A percentile compares a stretch with the other conserved stretches of the same genome.
These are phyloP conservation scores for Apiospora koreana DNA, from an alignment of 2,329 filamentous ascomycete species.

Conservation along the genomic window DNA sequence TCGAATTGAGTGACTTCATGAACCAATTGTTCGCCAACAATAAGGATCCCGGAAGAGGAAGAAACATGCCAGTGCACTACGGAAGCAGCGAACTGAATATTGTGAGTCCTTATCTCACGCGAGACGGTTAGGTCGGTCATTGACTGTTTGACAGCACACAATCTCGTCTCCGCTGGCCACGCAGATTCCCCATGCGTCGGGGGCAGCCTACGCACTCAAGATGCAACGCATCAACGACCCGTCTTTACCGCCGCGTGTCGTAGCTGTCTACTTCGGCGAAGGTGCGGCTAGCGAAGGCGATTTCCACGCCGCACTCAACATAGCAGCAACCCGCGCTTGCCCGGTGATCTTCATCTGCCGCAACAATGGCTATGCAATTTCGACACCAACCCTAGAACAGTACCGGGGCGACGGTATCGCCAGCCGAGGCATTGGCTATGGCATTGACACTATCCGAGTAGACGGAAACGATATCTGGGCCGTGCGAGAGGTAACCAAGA, in stretches of 20 bases:
- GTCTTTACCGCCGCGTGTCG: constrained; percentile 66
- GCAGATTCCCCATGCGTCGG: constrained; percentile 85
- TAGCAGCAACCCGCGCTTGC: constrained; percentile 84
- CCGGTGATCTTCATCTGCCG: constrained; percentile 88
- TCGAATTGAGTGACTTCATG: constrained; percentile 89
- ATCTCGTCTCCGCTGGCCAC: constrained; percentile 85
- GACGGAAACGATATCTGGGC: constrained; percentile 96
- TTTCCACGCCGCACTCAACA: constrained; percentile 89
- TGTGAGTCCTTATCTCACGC: constrained; percentile 47
- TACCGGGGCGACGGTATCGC: constrained; percentile 92
- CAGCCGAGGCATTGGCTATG: constrained; percentile 82
- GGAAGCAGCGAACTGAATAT: constrained; percentile 83
- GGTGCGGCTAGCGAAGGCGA: constrained; percentile 89
- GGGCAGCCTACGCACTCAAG: constrained; percentile 86
- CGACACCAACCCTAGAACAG: constrained; percentile 85
- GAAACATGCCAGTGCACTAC: constrained; percentile 98
- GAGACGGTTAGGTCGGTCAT: background rate
- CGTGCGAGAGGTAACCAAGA: constrained; percentile 76
- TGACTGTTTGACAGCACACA: constrained; percentile 62
- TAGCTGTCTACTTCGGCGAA: constrained; percentile 86
- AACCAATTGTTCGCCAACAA: constrained; percentile 88
- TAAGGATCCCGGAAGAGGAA: constrained; percentile 75
- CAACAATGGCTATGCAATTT: constrained; percentile 92
- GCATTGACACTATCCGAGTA: constrained; percentile 89
- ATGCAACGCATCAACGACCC: constrained; percentile 75